A percentile compares a stretch with the other conserved stretches of the same genome.
These are phyloP conservation scores for Cyberlindnera mycetangii DNA, from an alignment of 805 yeast species.

Conservation along the genomic window DNA sequence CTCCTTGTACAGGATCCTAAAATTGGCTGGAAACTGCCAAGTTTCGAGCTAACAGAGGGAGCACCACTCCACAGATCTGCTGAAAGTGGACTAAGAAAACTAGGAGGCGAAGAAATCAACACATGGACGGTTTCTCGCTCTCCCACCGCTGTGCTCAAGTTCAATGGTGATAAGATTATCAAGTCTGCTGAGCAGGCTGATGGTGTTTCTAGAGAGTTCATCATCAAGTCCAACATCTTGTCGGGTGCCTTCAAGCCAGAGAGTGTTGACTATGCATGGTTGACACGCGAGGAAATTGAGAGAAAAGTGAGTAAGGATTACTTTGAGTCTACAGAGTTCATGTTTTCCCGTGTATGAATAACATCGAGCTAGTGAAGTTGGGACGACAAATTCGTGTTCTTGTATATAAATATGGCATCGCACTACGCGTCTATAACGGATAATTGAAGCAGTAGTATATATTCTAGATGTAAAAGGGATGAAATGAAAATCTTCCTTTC, in stretches of 20 bases:
- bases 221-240: conserved; percentile 83
- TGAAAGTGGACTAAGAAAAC: conserved; percentile 61
- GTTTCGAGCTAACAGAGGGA: conserved; percentile 46
- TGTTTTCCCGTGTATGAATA: conserved; percentile 33
- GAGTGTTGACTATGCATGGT: conserved; percentile 68
- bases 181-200: conserved; percentile 18
- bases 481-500: too few relatives aligned
- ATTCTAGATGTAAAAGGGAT: too few relatives aligned
- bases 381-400: neutral
- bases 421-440: neutral
- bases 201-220: conserved; percentile 50
- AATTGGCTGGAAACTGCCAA: conserved; percentile 75
- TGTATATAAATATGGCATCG: conserved; percentile 2
- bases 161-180: conserved; percentile 26
- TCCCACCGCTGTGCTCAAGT: conserved; percentile 71
- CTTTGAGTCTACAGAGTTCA: conserved; percentile 46
- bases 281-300: conserved; percentile 73
- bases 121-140: conserved; percentile 89
- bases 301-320: conserved; percentile 51
- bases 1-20: conserved; percentile 53
- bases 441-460: neutral
- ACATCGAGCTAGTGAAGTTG: neutral
- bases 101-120: conserved; percentile 77
- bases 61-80: conserved; percentile 65
- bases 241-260: conserved; percentile 67